A percentile compares a stretch with the other conserved stretches of the same genome.
Conservation (phyloP, 495 filamentous ascomycete species). For the Ramalina intermedia region DNA sequence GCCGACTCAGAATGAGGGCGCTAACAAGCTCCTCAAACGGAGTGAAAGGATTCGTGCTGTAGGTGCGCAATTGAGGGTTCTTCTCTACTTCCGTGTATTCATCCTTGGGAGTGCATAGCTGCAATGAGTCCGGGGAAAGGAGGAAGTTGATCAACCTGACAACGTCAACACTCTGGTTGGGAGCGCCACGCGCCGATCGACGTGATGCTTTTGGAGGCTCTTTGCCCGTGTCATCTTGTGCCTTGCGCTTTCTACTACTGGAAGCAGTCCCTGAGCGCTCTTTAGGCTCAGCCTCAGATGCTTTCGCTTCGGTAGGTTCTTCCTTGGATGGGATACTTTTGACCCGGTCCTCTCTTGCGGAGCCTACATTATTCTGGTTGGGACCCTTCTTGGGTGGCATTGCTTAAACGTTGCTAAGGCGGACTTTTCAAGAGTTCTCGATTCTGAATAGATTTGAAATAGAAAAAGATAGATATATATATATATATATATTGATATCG, state of each 20-base stretch:
- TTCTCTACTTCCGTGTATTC: constrained; percentile 14
- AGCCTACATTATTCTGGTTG: background rate
- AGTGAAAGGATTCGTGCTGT: constrained; percentile 15
- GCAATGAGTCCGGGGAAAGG: constrained; percentile 13
- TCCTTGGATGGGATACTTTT: background rate
- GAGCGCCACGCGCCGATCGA: constrained; percentile 9
- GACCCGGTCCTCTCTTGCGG: background rate
- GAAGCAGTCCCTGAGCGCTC: background rate
- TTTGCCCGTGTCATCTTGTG: background rate
- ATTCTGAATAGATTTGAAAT: too few relatives aligned
- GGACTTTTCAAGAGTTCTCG: too few relatives aligned
- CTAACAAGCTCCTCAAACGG: constrained; percentile 23
- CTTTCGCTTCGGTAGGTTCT: background rate
- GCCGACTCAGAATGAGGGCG: constrained; percentile 21
- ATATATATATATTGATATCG: too few relatives aligned
- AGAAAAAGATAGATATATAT: too few relatives aligned
- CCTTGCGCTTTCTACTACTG: constrained; percentile 10
- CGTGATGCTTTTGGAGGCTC: constrained; percentile 10
- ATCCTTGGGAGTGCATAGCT: constrained; percentile 20
- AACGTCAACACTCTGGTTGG: background rate
- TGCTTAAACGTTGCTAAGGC: background rate
- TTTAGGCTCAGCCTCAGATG: background rate
- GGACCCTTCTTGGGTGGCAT: constrained; percentile 12
- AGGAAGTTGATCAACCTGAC: constrained; percentile 18
- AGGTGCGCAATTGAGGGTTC: constrained; percentile 7